Evolutionary conservation across 2,329 filamentous ascomycete genomes (phyloP), one percentile per base, ranked within the genome.

Genomic region (Colletotrichum sp.): DNA sequence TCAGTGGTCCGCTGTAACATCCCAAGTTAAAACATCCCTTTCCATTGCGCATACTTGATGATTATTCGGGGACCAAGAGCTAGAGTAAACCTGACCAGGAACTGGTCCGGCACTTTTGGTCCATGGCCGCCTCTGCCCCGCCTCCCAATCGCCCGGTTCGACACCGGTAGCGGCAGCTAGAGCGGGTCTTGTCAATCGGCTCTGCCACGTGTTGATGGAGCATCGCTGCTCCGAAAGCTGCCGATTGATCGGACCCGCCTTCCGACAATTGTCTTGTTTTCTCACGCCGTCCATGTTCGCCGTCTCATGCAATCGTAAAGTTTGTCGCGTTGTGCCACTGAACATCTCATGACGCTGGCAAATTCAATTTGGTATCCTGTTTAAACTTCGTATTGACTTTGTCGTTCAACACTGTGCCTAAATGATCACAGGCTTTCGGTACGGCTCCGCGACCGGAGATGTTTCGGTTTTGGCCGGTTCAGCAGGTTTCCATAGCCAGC

Each of bases 151-250:
- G 36, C n/a, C 69, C 69, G 59, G 62, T 30, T 68, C 39, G 62
- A 72, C 55, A 32, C 62, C 69, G 62, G 52, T 39, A 65, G 59
- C 34, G 60, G 36, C 21, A 36, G 15, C 59, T 71, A 12, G 10
- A 75, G 72, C 62, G 69, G 69, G 63, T 52, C 72, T n/a, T 24
- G 36, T 55, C 28, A 55, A 36, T 21, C 65, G 69, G 69, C 34
- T 18, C 63, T 55, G 69, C 69, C 72, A 75, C 62, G 62, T 75
- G 72, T 68, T 16, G 62, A 52, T 55, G 69, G 72, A 67, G 55
- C 72, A 62, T 72, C 21, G 62, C 62, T 49, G 30, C 55, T 63
- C 72, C 69, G 69, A 55, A 44, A 62, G 12, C 69, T 44, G 52
- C 63, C 72, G 69, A 64, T 64, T 64, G 4, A 6, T 64, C 62